Percentiles rank a stretch among this genome's conserved stretches.
Conservation (phyloP, 441 rosid genomes). For the Flueggea neowawraea region DNA sequence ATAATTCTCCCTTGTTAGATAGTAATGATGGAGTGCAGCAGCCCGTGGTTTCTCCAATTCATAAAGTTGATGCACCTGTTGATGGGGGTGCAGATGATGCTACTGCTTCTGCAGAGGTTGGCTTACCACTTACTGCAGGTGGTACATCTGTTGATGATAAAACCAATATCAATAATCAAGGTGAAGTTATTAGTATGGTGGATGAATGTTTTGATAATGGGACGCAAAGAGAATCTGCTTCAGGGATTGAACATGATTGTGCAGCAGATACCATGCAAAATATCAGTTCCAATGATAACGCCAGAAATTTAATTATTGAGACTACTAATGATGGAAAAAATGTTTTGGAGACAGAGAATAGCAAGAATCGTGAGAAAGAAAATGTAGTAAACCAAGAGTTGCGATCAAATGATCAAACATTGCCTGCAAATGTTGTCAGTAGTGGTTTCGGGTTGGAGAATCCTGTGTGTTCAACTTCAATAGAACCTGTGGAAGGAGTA, state of each 20-base stretch:
- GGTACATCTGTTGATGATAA: slow-evolving; percentile 19
- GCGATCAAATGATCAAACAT: slow-evolving; percentile 20
- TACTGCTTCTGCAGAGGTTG: slow-evolving; percentile 27
- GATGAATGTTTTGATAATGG: slow-evolving; percentile 20
- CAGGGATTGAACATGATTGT: slow-evolving; percentile 37
- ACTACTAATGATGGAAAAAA: slow-evolving; percentile 13
- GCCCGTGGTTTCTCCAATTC: slow-evolving; percentile 30
- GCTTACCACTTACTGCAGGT: slow-evolving; percentile 23
- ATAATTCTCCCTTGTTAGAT: slow-evolving; percentile 30
- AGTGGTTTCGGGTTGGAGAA: slow-evolving; percentile 21
- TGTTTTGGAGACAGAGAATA: slow-evolving; percentile 21
- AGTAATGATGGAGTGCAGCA: slow-evolving; percentile 36
- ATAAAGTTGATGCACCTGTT: slow-evolving; percentile 32
- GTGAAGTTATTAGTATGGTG: neutral
- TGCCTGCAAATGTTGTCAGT: slow-evolving; percentile 27
- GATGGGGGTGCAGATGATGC: slow-evolving; percentile 27
- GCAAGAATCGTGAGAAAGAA: slow-evolving; percentile 18
- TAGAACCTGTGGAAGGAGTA: slow-evolving; percentile 30
- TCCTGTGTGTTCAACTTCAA: slow-evolving; percentile 17
- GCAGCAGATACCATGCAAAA: slow-evolving; percentile 16
- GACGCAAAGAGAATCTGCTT: slow-evolving; percentile 31
- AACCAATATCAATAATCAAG: slow-evolving; percentile 21
- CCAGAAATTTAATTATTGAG: slow-evolving; percentile 24
- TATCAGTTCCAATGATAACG: slow-evolving; percentile 26
- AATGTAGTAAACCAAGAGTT: slow-evolving; percentile 15